Evolutionary conservation across 2,329 filamentous ascomycete species (phyloP).

Genomic region (Albifimbria verrucaria): DNA sequence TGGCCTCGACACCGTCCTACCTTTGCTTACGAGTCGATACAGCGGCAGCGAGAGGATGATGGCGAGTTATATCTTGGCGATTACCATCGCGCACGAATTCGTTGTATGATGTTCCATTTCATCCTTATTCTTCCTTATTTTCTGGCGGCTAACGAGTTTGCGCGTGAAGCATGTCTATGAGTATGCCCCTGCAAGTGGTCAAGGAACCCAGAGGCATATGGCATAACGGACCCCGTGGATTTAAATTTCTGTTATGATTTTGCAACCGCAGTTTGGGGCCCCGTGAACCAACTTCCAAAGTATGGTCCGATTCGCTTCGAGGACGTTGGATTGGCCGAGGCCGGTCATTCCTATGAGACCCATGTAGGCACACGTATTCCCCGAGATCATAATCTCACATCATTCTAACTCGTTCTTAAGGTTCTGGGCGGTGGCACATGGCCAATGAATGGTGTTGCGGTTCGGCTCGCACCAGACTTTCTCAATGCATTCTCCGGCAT

Average conservation of each 20-base stretch:
- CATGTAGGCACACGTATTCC: conserved; percentile 7
- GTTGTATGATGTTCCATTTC: conserved; percentile 16
- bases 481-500: conserved; percentile 12
- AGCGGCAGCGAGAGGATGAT: conserved; percentile 21
- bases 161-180: conserved; percentile 15
- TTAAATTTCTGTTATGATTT: conserved; percentile 10
- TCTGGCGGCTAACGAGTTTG: conserved; percentile 5
- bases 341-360: conserved; percentile 20
- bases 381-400: conserved; percentile 5
- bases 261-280: conserved; percentile 1
- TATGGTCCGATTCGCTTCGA: conserved; percentile 19
- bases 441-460: conserved; percentile 6
- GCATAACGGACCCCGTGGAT: conserved; percentile 7
- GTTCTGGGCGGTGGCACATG: conserved; percentile 18
- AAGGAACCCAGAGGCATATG: conserved; percentile 9
- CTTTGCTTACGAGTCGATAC: conserved; percentile 17
- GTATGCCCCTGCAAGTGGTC: conserved; percentile 12
- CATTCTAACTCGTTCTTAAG: conserved; percentile 5
- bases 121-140: neutral
- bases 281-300: neutral
- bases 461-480: conserved; percentile 7
- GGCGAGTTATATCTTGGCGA: conserved; percentile 15
- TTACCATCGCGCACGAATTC: conserved; percentile 23
- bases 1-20: conserved; percentile 18
- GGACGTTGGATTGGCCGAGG: conserved; percentile 16